A percentile compares a stretch with the other conserved stretches of the same genome.
Evolutionary conservation across 495 filamentous ascomycete genomes (phyloP).

Genomic region (Hypomontagnella submonticulosa): DNA sequence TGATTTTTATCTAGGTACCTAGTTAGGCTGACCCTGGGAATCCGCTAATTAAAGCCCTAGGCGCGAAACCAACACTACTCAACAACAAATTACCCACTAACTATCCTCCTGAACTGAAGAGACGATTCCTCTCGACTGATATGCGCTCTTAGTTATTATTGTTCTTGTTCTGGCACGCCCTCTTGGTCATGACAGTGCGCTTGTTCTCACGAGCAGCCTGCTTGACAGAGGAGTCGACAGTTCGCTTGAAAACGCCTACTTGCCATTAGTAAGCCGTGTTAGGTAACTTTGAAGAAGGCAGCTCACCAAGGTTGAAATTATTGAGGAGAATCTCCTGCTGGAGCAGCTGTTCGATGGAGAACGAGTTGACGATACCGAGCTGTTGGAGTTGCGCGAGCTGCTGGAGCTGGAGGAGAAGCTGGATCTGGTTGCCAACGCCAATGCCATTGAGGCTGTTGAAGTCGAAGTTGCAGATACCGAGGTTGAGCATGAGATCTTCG

Average conservation of each 20-base stretch:
- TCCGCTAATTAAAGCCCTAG: too few relatives aligned
- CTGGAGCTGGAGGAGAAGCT: conserved; percentile 56
- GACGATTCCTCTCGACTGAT: neutral
- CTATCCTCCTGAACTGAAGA: neutral
- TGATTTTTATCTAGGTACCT: too few relatives aligned
- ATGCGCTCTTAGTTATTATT: conserved; percentile 11
- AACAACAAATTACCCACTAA: too few relatives aligned
- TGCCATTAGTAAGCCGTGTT: conserved; percentile 25
- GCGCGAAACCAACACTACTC: too few relatives aligned
- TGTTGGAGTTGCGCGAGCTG: conserved; percentile 54
- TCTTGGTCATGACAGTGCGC: conserved; percentile 34
- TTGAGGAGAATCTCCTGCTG: conserved; percentile 48
- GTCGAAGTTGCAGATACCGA: conserved; percentile 51
- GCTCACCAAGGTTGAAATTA: conserved; percentile 52
- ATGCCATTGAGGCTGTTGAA: conserved; percentile 46
- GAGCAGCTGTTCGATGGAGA: conserved; percentile 51
- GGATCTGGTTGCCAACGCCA: conserved; percentile 50
- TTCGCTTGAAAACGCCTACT: conserved; percentile 53
- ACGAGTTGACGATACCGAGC: conserved; percentile 52
- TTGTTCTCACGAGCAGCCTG: conserved; percentile 38
- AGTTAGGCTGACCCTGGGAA: too few relatives aligned
- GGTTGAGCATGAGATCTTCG: conserved; percentile 49
- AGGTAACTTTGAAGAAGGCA: neutral
- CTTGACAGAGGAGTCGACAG: conserved; percentile 45
- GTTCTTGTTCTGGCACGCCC: conserved; percentile 34